Conservation (phyloP, 139 green algal species). For the Tetradesmus lagerheimii region DNA sequence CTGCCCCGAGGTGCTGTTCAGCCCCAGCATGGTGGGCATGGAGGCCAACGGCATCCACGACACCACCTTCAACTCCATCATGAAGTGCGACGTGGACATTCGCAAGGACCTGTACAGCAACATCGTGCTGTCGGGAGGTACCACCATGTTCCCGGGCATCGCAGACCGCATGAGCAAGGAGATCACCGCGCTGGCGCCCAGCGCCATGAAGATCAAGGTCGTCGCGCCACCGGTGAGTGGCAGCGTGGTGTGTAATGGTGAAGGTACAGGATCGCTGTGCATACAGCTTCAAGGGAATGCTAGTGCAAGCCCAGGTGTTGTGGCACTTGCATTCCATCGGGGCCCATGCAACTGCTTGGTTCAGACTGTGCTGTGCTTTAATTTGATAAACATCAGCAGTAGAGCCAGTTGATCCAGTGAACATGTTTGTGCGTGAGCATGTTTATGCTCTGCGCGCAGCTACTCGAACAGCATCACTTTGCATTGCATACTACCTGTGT, state of each 20-base stretch:
- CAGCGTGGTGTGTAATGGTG: too few relatives aligned
- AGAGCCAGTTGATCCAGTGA: too few relatives aligned
- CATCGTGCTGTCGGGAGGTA: constrained; percentile 94
- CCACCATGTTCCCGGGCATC: constrained; percentile 99
- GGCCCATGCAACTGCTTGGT: too few relatives aligned
- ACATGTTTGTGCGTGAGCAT: too few relatives aligned
- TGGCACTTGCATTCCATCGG: too few relatives aligned
- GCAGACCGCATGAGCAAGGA: constrained; percentile 98
- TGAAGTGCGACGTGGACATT: constrained; percentile 99
- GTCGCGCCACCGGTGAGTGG: constrained; percentile 45
- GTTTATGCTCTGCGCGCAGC: too few relatives aligned
- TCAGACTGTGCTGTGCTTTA: too few relatives aligned
- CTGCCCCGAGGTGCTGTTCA: constrained; percentile 98
- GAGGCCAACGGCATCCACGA: constrained; percentile 95
- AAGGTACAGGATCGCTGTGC: too few relatives aligned
- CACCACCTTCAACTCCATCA: constrained; percentile 99
- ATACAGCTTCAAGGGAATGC: too few relatives aligned
- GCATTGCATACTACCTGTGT: neutral
- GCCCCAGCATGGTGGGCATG: constrained; percentile 92
- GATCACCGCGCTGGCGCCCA: constrained; percentile 91
- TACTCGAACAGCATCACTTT: neutral
- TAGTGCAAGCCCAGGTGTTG: too few relatives aligned
- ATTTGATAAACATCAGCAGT: too few relatives aligned
- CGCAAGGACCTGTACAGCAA: constrained; percentile 98
- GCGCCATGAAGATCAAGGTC: constrained; percentile 96